phyloP scores from a whole-genome alignment of 2,329 filamentous ascomycete species.

The Aspergillus pseudoviridinutans region DNA sequence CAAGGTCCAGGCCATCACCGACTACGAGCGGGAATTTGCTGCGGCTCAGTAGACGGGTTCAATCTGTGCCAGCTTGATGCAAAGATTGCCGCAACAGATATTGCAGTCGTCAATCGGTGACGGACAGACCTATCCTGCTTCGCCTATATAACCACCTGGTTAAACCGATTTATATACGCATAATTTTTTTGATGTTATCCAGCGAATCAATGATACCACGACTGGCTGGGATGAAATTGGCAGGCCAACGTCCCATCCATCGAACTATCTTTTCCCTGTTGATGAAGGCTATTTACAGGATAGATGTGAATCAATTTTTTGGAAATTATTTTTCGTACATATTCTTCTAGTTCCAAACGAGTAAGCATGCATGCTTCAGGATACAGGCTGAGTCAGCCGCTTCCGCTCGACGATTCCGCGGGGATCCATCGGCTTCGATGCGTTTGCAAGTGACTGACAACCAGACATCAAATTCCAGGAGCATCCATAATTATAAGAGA shows the following conservation, averaged over 20 bases:
- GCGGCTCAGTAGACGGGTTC: conserved; percentile 5
- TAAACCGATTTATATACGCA: not conserved
- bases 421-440: conserved; percentile 34
- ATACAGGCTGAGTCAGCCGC: conserved; percentile 20
- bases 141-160: not conserved
- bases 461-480: not conserved
- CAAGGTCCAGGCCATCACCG: conserved; percentile 50
- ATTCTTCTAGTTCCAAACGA: no score
- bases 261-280: not conserved
- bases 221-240: conserved; percentile 16
- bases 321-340: no score
- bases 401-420: conserved; percentile 22
- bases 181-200: conserved; percentile 13
- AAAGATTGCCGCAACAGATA: no score
- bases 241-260: conserved; percentile 12
- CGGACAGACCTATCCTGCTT: not conserved
- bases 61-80: no score
- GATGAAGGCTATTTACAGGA: not conserved
- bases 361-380: not conserved
- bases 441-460: not conserved
- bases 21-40: conserved; percentile 40
- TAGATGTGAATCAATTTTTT: no score
- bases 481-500: not conserved
- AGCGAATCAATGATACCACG: conserved; percentile 29
- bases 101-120: no score